Evolutionary conservation across 345 rosid genomes (phyloP), one percentile per base, ranked within the genome.

Genomic region (Salix suchowensis): DNA sequence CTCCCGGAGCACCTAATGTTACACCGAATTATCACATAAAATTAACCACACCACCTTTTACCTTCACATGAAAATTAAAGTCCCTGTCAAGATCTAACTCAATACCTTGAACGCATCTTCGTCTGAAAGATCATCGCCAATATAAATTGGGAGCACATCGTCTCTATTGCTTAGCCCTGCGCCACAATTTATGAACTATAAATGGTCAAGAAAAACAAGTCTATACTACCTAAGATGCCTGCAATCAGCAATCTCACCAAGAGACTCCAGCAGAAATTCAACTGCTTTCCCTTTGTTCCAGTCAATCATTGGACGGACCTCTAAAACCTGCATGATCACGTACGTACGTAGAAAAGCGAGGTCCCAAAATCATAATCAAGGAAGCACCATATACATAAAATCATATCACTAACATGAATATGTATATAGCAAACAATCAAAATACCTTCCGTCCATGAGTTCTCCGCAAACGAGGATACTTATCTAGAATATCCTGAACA

Each of bases 201-300:
- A 1, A 16, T 44, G 18, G 28, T n/a, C 24, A 23, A 12, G 11
- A 65, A 18, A 44, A 26, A 42, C 40, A 66, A 36, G 8, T 34
- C 21, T 66, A 18, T 6, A 21, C 21, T 10, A 15, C 23, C 40
- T 8, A 34, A 26, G 37, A 15, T 36, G 23, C 8, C n/a, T 66
- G 3, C 5, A 58, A 68, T 23, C 66, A 13, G 7, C 54, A 55
- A 46, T 15, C n/a, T 24, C 89, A 94, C 97, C 98, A 11, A 96
- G 94, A 75, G 97, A 90, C 55, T 94, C 97, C 5, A 94, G 91
- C 79, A 96, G 85, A 85, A 96, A 96, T 78, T 92, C 91, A 0
- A 94, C 97, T 21, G 98, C 99, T 87, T 94, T 92, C 30, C 99
- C 99, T 82, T 94, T 96, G 72, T 94, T 86, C 99, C 99, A 94